A percentile compares a stretch with the other conserved stretches of the same genome.
Evolutionary conservation across 345 rosid species (phyloP).

Genomic region (Dipteronia sinensis): DNA sequence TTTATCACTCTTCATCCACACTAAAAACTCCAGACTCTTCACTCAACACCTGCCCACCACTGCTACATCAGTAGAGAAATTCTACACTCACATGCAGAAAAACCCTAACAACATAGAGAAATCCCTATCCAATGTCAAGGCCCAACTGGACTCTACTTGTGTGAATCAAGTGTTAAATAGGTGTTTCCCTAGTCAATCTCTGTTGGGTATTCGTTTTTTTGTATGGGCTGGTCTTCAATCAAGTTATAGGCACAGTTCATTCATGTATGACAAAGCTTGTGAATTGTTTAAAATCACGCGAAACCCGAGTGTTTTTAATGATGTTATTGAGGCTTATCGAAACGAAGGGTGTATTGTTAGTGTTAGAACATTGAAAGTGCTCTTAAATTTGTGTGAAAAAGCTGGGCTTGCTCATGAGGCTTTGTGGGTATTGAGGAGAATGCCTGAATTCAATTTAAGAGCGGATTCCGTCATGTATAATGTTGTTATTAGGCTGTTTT

Average conservation of each 20-base stretch:
- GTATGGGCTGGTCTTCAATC: slow-evolving; percentile 80
- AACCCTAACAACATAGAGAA: slow-evolving; percentile 48
- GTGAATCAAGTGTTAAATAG: slow-evolving; percentile 57
- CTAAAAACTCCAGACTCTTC: slow-evolving; percentile 34
- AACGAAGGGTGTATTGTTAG: slow-evolving; percentile 52
- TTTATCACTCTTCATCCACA: slow-evolving; percentile 26
- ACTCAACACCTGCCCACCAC: slow-evolving; percentile 38
- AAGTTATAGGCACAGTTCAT: slow-evolving; percentile 62
- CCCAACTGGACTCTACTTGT: slow-evolving; percentile 49
- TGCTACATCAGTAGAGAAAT: slow-evolving; percentile 40
- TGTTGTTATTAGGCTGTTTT: slow-evolving; percentile 67
- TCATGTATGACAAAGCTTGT: slow-evolving; percentile 66
- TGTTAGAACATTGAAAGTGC: slow-evolving; percentile 58
- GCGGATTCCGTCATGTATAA: slow-evolving; percentile 58
- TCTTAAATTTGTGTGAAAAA: slow-evolving; percentile 68
- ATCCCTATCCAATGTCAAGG: slow-evolving; percentile 42
- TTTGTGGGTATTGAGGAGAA: slow-evolving; percentile 62
- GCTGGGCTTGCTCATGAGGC: slow-evolving; percentile 69
- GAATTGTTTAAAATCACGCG: slow-evolving; percentile 48
- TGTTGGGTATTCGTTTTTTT: slow-evolving; percentile 71
- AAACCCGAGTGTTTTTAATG: slow-evolving; percentile 48
- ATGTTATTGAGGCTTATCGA: slow-evolving; percentile 57
- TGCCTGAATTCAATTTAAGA: slow-evolving; percentile 56
- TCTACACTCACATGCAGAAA: slow-evolving; percentile 42
- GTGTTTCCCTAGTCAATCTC: slow-evolving; percentile 42